Percentiles rank a stretch among this genome's conserved stretches.
phyloP scores from a whole-genome alignment of 2,329 filamentous ascomycete genomes.

The Dothistroma pini region DNA sequence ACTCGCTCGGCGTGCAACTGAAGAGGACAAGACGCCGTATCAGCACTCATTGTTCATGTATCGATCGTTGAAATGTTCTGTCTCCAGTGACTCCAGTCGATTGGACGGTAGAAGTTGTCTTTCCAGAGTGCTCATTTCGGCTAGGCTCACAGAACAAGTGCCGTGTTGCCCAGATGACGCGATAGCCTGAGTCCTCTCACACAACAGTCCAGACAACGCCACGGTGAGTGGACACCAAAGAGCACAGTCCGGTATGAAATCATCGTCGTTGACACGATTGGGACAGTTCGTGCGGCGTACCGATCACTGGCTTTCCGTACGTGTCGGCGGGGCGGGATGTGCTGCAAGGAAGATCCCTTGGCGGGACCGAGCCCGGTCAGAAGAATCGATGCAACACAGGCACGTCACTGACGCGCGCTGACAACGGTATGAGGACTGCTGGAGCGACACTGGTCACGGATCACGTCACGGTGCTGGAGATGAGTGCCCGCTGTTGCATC shows the following conservation, averaged over 20 bases:
- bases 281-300: constrained; percentile 11
- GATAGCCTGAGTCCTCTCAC: neutral
- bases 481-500: constrained; percentile 1
- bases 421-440: constrained; percentile 10
- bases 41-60: neutral
- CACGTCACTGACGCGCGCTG: constrained; percentile 19
- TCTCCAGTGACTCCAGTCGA: neutral
- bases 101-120: neutral
- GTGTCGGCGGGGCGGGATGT: constrained; percentile 16
- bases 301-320: constrained; percentile 8
- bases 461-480: neutral
- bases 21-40: neutral
- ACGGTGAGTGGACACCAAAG: neutral
- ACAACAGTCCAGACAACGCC: neutral
- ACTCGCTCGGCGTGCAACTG: neutral
- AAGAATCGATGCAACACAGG: constrained; percentile 12
- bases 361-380: constrained; percentile 10
- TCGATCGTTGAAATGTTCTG: neutral
- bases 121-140: constrained; percentile 16
- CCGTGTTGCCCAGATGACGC: neutral
- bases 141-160: constrained; percentile 6
- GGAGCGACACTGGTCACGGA: neutral
- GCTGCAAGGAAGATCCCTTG: constrained; percentile 15
- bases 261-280: constrained; percentile 9
- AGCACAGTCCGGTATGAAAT: neutral